Percentiles rank a stretch among this genome's conserved stretches.
These are phyloP conservation scores for Porogramme epimiltina DNA, from an alignment of 1,284 basidiomycete genomes.

Conservation along the genomic window DNA sequence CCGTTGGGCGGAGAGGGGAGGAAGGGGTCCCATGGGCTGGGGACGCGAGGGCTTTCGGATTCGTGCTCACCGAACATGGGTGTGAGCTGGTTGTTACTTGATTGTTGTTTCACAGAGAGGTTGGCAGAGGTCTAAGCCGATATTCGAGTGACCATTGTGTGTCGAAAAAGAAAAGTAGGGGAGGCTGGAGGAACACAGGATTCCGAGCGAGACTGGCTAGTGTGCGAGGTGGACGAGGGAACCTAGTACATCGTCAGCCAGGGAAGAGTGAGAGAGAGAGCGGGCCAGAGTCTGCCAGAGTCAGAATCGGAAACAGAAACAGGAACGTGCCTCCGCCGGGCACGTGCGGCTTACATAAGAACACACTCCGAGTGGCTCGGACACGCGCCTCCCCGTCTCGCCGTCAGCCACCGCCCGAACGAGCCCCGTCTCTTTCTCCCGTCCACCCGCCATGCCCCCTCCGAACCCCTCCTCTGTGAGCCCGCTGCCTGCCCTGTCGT, in stretches of 20 bases:
- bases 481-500: neutral
- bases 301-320: neutral
- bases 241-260: conserved; percentile 6
- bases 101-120: conserved; percentile 12
- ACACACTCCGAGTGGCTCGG: conserved; percentile 1
- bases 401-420: neutral
- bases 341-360: too few relatives aligned
- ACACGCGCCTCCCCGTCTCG: neutral
- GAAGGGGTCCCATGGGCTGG: conserved; percentile 79
- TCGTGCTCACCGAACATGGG: conserved; percentile 79
- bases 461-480: conserved; percentile 14
- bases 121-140: conserved; percentile 26
- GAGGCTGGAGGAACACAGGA: conserved; percentile 10
- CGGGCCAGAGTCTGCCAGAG: too few relatives aligned
- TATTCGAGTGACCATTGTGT: conserved; percentile 70
- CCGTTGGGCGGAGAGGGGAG: conserved; percentile 52
- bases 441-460: conserved; percentile 13
- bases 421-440: too few relatives aligned
- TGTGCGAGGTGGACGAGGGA: neutral
- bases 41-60: conserved; percentile 73
- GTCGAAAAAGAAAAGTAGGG: conserved; percentile 11
- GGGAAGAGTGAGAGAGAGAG: neutral
- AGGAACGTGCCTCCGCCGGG: conserved; percentile 2
- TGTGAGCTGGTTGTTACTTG: conserved; percentile 16
- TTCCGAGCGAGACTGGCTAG: conserved; percentile 1